phyloP scores from a whole-genome alignment of 805 yeast genomes.

The Candida odintsovae region DNA sequence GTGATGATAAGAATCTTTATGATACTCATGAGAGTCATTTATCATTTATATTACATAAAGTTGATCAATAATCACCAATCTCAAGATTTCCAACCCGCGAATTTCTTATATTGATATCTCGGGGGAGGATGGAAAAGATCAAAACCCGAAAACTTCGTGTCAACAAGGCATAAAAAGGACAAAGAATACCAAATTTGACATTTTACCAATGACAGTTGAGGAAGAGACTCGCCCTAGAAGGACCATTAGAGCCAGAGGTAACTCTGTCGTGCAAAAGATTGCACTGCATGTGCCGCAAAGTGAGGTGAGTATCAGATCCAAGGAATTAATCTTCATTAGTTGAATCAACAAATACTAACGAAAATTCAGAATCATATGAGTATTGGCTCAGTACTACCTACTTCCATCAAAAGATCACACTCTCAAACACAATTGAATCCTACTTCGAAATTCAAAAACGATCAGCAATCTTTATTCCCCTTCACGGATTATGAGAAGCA shows the following conservation, averaged over 20 bases:
- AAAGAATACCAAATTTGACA: too few relatives aligned
- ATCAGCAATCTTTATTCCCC: constrained; percentile 13
- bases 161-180: too few relatives aligned
- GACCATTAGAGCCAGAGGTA: constrained; percentile 41
- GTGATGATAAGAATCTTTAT: too few relatives aligned
- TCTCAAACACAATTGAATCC: constrained; percentile 7
- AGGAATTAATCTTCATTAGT: too few relatives aligned
- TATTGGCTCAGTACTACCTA: background rate
- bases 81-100: background rate
- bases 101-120: too few relatives aligned
- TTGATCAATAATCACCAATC: too few relatives aligned
- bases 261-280: constrained; percentile 57
- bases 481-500: constrained; percentile 30
- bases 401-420: constrained; percentile 11
- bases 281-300: constrained; percentile 47
- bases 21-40: too few relatives aligned
- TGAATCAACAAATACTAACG: background rate
- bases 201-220: constrained; percentile 13
- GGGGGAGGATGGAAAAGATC: background rate
- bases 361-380: constrained; percentile 4
- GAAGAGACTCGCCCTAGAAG: constrained; percentile 7
- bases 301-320: constrained; percentile 19
- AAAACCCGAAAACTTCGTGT: too few relatives aligned
- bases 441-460: background rate
- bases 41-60: too few relatives aligned